A percentile compares a stretch with the other conserved stretches of the same genome.
Evolutionary conservation across 2,329 filamentous ascomycete genomes (phyloP).

Genomic region (Aspergillus proliferans): DNA sequence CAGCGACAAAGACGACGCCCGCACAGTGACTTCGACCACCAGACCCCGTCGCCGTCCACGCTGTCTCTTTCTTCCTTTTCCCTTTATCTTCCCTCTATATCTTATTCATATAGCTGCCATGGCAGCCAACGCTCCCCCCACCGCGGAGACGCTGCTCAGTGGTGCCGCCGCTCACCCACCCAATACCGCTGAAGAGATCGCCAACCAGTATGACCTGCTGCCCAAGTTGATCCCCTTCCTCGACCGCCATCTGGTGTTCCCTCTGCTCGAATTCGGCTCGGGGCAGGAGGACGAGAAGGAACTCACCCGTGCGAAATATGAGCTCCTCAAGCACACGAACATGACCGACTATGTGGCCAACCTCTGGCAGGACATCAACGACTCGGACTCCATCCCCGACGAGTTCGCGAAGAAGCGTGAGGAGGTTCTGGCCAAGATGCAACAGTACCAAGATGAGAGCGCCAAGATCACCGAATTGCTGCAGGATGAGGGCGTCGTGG

Average conservation of each 20-base stretch:
- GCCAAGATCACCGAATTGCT: constrained; percentile 82
- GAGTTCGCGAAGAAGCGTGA: constrained; percentile 88
- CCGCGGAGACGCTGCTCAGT: constrained; percentile 45
- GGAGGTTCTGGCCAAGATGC: constrained; percentile 74
- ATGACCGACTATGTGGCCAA: constrained; percentile 98
- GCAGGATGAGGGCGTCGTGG: constrained; percentile 81
- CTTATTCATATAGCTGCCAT: constrained; percentile 32
- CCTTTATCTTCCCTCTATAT: constrained; percentile 13
- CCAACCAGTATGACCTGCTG: constrained; percentile 71
- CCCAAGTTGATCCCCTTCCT: constrained; percentile 86
- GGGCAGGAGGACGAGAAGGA: constrained; percentile 72
- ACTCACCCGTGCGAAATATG: constrained; percentile 80
- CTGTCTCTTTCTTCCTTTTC: constrained; percentile 9
- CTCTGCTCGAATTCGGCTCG: constrained; percentile 85
- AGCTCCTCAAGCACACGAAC: constrained; percentile 93
- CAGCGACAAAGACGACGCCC: constrained; percentile 20
- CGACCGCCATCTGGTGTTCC: constrained; percentile 94
- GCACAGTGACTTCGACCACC: background rate
- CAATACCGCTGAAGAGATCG: constrained; percentile 48
- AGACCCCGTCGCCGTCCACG: constrained; percentile 8
- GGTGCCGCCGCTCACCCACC: constrained; percentile 42
- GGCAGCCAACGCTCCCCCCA: constrained; percentile 46
- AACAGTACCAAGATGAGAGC: constrained; percentile 79
- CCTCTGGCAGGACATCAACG: constrained; percentile 83
- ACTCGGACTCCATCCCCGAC: constrained; percentile 67